A percentile compares a stretch with the other conserved stretches of the same genome.
Evolutionary conservation across 768 basidiomycete genomes (phyloP).

Genomic region (Podaxis rugospora): DNA sequence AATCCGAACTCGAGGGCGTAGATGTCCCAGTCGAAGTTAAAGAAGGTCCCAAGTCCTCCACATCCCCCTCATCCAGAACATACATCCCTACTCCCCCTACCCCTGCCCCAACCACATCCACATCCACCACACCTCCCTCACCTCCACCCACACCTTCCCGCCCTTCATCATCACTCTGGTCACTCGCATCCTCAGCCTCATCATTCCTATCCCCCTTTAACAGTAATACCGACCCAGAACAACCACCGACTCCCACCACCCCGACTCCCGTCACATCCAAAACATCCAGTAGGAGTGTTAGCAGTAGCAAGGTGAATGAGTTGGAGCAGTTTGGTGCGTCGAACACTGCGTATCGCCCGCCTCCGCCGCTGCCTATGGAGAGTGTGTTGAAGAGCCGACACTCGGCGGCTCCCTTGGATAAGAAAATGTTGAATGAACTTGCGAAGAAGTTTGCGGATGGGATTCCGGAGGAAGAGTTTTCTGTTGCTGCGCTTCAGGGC

Average conservation of each 20-base stretch:
- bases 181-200: slow-evolving; percentile 39
- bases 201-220: neutral
- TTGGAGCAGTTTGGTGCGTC: slow-evolving; percentile 44
- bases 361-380: slow-evolving; percentile 59
- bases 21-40: slow-evolving; percentile 11
- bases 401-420: slow-evolving; percentile 62
- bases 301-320: slow-evolving; percentile 2
- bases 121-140: neutral
- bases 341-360: slow-evolving; percentile 60
- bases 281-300: neutral
- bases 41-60: neutral
- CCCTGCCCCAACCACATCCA: neutral
- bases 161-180: slow-evolving; percentile 26
- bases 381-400: slow-evolving; percentile 55
- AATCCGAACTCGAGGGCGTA: slow-evolving; percentile 10
- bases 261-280: slow-evolving; percentile 8
- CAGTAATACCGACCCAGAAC: neutral
- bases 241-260: slow-evolving; percentile 3
- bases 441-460: slow-evolving; percentile 78
- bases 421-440: slow-evolving; percentile 56
- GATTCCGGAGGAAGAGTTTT: slow-evolving; percentile 83
- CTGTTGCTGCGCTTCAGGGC: slow-evolving; percentile 87
- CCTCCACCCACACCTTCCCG: slow-evolving; percentile 23
- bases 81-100: neutral
- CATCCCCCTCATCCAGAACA: neutral